These are phyloP conservation scores for Penicillium sp. DNA, from an alignment of 2,329 filamentous ascomycete species.

Conservation along the genomic window DNA sequence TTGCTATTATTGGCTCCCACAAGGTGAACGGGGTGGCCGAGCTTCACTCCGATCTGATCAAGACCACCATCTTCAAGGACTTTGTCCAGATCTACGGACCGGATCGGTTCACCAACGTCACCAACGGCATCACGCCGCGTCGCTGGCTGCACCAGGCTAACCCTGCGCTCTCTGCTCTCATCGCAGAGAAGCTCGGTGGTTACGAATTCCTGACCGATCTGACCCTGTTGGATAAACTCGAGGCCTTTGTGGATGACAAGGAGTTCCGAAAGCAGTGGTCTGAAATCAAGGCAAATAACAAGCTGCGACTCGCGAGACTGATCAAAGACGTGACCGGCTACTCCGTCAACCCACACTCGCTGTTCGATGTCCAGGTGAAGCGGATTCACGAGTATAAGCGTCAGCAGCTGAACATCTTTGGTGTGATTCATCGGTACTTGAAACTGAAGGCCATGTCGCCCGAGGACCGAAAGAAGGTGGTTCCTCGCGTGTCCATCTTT, in stretches of 20 bases:
- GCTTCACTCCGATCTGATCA: slow-evolving; percentile 94
- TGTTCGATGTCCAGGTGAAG: slow-evolving; percentile 98
- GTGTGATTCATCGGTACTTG: slow-evolving; percentile 91
- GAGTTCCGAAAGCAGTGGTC: slow-evolving; percentile 91
- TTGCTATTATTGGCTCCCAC: slow-evolving; percentile 94
- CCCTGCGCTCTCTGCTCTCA: slow-evolving; percentile 82
- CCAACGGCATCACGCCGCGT: slow-evolving; percentile 93
- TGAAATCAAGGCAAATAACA: slow-evolving; percentile 95
- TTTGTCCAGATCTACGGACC: slow-evolving; percentile 92
- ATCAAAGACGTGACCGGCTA: slow-evolving; percentile 78
- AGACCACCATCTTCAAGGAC: slow-evolving; percentile 99
- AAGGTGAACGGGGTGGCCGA: slow-evolving; percentile 99
- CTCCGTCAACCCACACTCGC: slow-evolving; percentile 74
- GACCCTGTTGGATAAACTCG: slow-evolving; percentile 77
- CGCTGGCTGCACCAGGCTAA: slow-evolving; percentile 98
- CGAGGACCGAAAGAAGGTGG: slow-evolving; percentile 78
- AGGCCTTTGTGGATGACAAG: slow-evolving; percentile 76
- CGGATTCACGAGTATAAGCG: slow-evolving; percentile 99
- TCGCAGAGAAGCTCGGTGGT: slow-evolving; percentile 80
- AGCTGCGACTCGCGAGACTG: slow-evolving; percentile 82
- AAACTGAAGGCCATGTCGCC: slow-evolving; percentile 77
- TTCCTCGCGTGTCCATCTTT: slow-evolving; percentile 88
- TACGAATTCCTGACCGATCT: slow-evolving; percentile 85
- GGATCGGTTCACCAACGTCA: slow-evolving; percentile 98
- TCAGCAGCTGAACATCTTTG: slow-evolving; percentile 98